These are phyloP conservation scores for Desmodesmus armatus DNA, from an alignment of 139 green algal species.

Conservation along the genomic window DNA sequence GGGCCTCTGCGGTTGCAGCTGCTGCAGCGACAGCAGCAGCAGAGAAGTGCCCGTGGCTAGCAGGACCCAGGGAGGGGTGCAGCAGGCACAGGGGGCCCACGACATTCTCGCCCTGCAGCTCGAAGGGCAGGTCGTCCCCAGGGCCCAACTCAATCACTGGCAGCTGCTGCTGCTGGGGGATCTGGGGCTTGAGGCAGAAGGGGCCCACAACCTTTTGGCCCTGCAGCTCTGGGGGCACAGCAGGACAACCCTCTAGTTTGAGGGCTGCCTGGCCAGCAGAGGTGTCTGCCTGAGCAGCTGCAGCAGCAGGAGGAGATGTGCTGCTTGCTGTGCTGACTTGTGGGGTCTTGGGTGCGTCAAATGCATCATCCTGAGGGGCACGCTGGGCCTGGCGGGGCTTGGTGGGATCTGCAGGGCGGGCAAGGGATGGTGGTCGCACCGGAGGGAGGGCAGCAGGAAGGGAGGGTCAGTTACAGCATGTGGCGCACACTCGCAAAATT, in stretches of 20 bases:
- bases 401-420: not conserved
- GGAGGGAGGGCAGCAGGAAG: too few species aligned
- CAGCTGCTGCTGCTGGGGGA: constrained; percentile 11
- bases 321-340: too few species aligned
- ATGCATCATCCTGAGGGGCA: too few species aligned
- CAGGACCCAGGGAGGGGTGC: not conserved
- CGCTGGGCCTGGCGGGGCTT: too few species aligned
- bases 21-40: not conserved
- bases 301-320: not conserved
- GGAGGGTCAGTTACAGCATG: not conserved
- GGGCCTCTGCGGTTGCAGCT: constrained; percentile 7
- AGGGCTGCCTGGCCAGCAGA: not conserved
- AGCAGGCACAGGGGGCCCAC: constrained; percentile 7
- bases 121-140: not conserved
- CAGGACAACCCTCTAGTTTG: not conserved
- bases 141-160: not conserved
- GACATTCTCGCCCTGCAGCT: not conserved
- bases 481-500: not conserved
- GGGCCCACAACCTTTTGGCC: not conserved
- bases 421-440: too few species aligned
- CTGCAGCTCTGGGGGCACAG: not conserved
- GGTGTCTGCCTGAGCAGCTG: not conserved
- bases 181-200: constrained; percentile 2
- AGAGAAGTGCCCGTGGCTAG: not conserved
- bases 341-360: too few species aligned